Conservation (phyloP, 108 stramenopile species). For the Cyclotella choctawhatcheeana region DNA sequence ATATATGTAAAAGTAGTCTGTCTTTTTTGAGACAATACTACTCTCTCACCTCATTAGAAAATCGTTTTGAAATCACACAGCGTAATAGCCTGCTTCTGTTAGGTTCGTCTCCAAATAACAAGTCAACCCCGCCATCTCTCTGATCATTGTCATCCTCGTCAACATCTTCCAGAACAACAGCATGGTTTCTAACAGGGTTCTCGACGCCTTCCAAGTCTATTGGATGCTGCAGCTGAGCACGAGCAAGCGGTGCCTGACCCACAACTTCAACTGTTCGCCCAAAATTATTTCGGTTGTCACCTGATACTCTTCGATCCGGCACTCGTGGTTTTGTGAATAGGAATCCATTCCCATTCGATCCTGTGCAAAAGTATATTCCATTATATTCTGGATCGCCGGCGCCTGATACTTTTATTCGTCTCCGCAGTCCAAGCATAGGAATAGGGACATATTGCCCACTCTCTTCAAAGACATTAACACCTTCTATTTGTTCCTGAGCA, state of each 20-base stretch:
- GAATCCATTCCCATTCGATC: constrained; percentile 77
- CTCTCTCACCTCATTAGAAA: constrained; percentile 75
- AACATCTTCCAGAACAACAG: constrained; percentile 17
- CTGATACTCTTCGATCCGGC: constrained; percentile 35
- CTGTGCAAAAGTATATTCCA: constrained; percentile 86
- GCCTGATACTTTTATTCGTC: constrained; percentile 59
- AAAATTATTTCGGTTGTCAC: not conserved
- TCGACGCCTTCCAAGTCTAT: constrained; percentile 19
- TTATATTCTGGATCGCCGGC: constrained; percentile 82
- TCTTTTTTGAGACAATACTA: too few relatives aligned
- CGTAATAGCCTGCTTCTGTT: constrained; percentile 56
- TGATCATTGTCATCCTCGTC: constrained; percentile 25
- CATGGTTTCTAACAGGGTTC: constrained; percentile 18
- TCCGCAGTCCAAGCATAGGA: constrained; percentile 64
- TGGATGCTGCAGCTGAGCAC: constrained; percentile 10
- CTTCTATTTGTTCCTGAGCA: constrained; percentile 81
- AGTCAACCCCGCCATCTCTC: constrained; percentile 24
- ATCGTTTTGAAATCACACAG: constrained; percentile 77
- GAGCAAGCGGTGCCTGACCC: constrained; percentile 8
- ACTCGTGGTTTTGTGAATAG: constrained; percentile 77
- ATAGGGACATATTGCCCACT: constrained; percentile 59
- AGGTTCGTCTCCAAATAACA: constrained; percentile 42
- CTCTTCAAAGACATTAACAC: constrained; percentile 31
- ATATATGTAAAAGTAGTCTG: too few relatives aligned
- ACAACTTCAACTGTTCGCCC: constrained; percentile 11